Evolutionary conservation across 2,329 filamentous ascomycete species (phyloP), one percentile per base, ranked within the genome.

Genomic region (Nannizzia gypsea): DNA sequence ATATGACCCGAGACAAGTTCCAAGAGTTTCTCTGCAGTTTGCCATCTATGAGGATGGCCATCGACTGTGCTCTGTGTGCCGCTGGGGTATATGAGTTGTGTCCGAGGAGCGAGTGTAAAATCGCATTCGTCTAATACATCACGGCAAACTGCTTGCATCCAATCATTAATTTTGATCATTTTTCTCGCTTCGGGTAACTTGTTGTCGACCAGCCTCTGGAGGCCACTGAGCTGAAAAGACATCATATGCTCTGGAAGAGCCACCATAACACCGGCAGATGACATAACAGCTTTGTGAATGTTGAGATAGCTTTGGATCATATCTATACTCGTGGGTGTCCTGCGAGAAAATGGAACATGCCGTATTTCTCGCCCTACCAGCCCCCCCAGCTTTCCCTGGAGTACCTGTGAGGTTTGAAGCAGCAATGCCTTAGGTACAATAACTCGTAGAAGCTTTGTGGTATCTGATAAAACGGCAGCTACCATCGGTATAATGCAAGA

Each of bases 401-500:
- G 72, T 58, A 83, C 77, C 22, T 84, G 76, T 1, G 77, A 71
- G 76, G 86, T 86, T 63, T 88, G 84, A 13, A 76, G 77, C 0
- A 81, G 78, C 38, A 87, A 78, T 0, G 85, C 77, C 62, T 84
- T 86, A 0, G 80, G 77, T 0, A 87, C 82, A 1, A 88, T 69
- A 0, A 88, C 77, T 1, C 85, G 72, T 0, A 77, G 75, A 0
- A 88, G 71, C 3, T 69, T 75, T 0, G 69, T 66, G 0, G 74
- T 72, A 54, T 87, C 73, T 0, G 82, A 81, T 0, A 87, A 67
- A 0, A 74, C 70, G 0, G 79, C 72, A 0, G 82, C 81, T 0
- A 86, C 80, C 60, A 87, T 84, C 0, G 85, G 85, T 0, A 86
- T 78, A 52, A 90, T 89, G 0, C 88, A 81, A 0, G 85, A 86